Conservation (phyloP, 1,284 basidiomycete genomes). For the Ustilago curta region DNA sequence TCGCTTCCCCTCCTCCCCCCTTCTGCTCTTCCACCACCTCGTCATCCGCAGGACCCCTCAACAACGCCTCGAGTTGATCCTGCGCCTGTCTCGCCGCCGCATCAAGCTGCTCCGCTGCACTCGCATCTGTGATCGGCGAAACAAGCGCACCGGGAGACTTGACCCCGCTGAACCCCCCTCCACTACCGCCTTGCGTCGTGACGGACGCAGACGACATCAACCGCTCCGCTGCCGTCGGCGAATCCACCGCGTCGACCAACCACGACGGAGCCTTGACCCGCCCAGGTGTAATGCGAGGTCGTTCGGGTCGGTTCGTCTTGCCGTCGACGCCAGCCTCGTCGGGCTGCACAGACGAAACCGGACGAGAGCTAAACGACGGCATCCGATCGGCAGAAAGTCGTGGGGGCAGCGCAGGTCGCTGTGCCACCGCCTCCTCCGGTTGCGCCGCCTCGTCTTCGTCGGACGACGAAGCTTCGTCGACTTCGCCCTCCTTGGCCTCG, state of each 20-base stretch:
- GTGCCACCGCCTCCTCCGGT: slow-evolving; percentile 35
- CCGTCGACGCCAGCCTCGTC: not conserved
- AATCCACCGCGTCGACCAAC: slow-evolving; percentile 44
- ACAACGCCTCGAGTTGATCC: slow-evolving; percentile 44
- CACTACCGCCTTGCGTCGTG: not conserved
- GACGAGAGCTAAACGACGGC: slow-evolving; percentile 12
- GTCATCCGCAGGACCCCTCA: slow-evolving; percentile 22
- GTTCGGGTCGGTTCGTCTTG: slow-evolving; percentile 9
- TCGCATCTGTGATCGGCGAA: slow-evolving; percentile 33
- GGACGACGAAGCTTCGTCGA: slow-evolving; percentile 27
- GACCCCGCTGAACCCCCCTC: not conserved
- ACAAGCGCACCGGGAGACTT: slow-evolving; percentile 17
- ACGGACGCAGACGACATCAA: slow-evolving; percentile 16
- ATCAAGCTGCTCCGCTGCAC: slow-evolving; percentile 35
- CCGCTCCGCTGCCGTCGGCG: slow-evolving; percentile 29
- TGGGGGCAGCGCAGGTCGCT: slow-evolving; percentile 22
- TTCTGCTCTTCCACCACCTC: not conserved
- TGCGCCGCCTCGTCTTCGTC: slow-evolving; percentile 33
- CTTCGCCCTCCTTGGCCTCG: slow-evolving; percentile 24
- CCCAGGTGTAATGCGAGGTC: slow-evolving; percentile 29
- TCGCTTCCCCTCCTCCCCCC: not conserved
- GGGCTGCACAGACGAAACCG: not conserved
- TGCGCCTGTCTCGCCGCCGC: slow-evolving; percentile 39
- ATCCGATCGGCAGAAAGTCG: slow-evolving; percentile 26
- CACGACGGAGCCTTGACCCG: slow-evolving; percentile 40